Evolutionary conservation across 805 yeast species (phyloP), one percentile per base, ranked within the genome.

Genomic region (Wickerhamomyces strasburgensis): DNA sequence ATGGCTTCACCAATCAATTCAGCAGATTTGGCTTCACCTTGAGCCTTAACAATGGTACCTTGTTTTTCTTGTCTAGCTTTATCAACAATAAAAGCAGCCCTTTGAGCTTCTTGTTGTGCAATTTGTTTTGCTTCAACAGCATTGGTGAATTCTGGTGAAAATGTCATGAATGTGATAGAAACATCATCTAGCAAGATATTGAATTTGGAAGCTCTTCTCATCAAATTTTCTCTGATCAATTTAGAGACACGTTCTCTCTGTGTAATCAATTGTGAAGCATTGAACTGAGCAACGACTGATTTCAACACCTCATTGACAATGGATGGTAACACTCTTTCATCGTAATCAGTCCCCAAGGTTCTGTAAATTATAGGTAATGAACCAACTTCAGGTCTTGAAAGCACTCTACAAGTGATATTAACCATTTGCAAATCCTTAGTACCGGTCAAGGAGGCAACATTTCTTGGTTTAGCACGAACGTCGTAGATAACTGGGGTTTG

Each of bases 341-440:
- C 98, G 64, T 90, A 93, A 61, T 93, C 98, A 37, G 71, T 72
- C 35, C 98, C 98, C 50, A 93, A 70, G 2, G 98, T 93, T 58
- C 98, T 80, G 68, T 76, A 93, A 48, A 93, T 85, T 10, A 70
- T 72, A 18, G 98, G 96, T 49, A 93, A 71, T 35, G 87, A 78
- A 35, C 64, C 61, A 19, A 87, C 73, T 39, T 84, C 82, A 1
- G 98, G 98, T 60, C 89, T 80, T 38, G 94, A 83, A 52, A 93
- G 74, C 18, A 93, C 98, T 68, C 98, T 82, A 64, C 98, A 93
- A n/a, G 98, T 90, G 57, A 93, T 90, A 63, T 88, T 93, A 34
- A 93, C 98, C 98, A 93, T 93, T 68, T 93, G 98, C 58, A 93
- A 73, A 65, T 93, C 98, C 67, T 93, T 93, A 16, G 98, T 93